Base-by-base conservation (phyloP, 1,284 basidiomycete genomes). In the Ustilago lituana region DNA sequence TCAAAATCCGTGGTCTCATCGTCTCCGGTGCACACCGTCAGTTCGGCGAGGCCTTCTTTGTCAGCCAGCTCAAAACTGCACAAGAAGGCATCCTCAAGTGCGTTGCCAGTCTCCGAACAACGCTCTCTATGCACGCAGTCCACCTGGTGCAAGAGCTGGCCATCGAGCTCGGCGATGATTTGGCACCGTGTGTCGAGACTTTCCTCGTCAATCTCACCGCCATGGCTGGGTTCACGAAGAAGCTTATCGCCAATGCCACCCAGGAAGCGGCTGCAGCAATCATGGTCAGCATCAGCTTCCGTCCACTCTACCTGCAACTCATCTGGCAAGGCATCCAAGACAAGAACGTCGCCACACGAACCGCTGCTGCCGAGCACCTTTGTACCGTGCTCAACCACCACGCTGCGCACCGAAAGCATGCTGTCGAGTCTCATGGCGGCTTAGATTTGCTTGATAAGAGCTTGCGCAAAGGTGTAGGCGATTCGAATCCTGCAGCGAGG, bases 141-240 rank as follows among this genome's bases (percentile, higher is more conserved):
- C 85, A 87, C 0, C 85, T 98, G 32, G 91, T 96, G 69, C 81
- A 84, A 35, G 94, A 98, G 74, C 85, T 98, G 20, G 88, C 89
- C 3, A 59, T 74, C 10, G 57, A 63, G 32, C 54, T 76, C 4
- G 71, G 76, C 20, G 79, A 85, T 36, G 83, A 87, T 17, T 86
- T 98, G 14, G 89, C 89, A n/a, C 76, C 87, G 5, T 84, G 85
- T 14, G 64, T 74, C 19, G 80, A 81, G 17, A 81, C 85, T 0
- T 81, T 97, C 4, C 85, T 94, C 49, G 86, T 87, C 10, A 87
- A 90, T 64, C 86, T 96, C 7, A 85, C 94, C 29, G 89, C 88
- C 69, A 92, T 98, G 92, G 89, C 92, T 23, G 89, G 89, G 7
- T 89, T 92, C 60, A 98, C 95, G n/a, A 99, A 99, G 84, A 96